phyloP scores from a whole-genome alignment of 1,284 basidiomycete genomes.

The Sporisorium scitamineum region DNA sequence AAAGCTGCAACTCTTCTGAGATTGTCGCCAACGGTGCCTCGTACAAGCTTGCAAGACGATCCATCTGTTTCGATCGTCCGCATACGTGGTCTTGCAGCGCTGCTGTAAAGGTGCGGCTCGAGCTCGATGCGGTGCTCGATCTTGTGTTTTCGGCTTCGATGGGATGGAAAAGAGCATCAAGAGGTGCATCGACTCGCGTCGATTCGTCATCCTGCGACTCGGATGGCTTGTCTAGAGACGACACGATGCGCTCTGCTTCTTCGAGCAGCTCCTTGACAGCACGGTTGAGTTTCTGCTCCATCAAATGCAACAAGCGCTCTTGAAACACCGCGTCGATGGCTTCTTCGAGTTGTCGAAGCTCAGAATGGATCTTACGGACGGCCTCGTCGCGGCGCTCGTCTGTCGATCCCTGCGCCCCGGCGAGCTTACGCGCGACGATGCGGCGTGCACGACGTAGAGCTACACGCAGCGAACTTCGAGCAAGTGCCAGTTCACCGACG shows the following conservation, averaged over 20 bases:
- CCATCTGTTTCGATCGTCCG: conserved; percentile 30
- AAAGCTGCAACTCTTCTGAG: conserved; percentile 17
- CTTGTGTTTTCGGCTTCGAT: conserved; percentile 3
- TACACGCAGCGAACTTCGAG: conserved; percentile 25
- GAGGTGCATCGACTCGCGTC: conserved; percentile 12
- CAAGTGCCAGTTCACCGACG: conserved; percentile 22
- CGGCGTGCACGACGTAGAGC: conserved; percentile 25
- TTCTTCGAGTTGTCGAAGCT: conserved; percentile 22
- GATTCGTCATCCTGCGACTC: neutral
- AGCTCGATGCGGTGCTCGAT: neutral
- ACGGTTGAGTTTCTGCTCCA: conserved; percentile 22
- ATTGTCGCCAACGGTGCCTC: conserved; percentile 19
- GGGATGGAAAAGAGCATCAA: conserved; percentile 29
- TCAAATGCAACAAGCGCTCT: conserved; percentile 25
- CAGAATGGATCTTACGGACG: conserved; percentile 10
- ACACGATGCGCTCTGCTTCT: conserved; percentile 9
- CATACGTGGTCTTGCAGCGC: conserved; percentile 26
- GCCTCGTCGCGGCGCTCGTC: conserved; percentile 12
- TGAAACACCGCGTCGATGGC: conserved; percentile 29
- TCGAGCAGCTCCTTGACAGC: conserved; percentile 23
- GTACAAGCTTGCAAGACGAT: conserved; percentile 32
- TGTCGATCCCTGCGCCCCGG: neutral
- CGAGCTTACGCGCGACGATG: conserved; percentile 26
- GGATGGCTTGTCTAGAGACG: neutral
- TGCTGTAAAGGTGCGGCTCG: conserved; percentile 15